Evolutionary conservation across 78 protist species (phyloP).

Genomic region (Salpingoeca rosetta): DNA sequence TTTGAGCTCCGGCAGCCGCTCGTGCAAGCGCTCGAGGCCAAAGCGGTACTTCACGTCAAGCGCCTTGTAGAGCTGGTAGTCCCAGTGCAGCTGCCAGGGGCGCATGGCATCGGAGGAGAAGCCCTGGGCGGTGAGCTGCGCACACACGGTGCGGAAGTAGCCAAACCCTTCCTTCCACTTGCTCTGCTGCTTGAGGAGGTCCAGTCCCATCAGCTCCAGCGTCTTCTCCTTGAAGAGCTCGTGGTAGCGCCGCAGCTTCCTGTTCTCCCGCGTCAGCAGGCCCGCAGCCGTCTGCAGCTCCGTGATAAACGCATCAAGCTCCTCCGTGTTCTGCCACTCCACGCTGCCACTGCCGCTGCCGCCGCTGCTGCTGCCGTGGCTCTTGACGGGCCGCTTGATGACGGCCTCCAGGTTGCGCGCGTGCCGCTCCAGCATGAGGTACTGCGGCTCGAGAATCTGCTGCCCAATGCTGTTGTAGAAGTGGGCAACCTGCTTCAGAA

Average conservation of each 20-base stretch:
- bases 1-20: slow-evolving; percentile 31
- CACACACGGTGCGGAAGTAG: slow-evolving; percentile 22
- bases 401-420: slow-evolving; percentile 41
- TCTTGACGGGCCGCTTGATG: neutral
- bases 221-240: neutral
- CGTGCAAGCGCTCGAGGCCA: slow-evolving; percentile 55
- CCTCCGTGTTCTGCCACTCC: slow-evolving; percentile 39
- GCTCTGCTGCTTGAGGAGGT: slow-evolving; percentile 3
- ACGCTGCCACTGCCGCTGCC: slow-evolving; percentile 2
- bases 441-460: slow-evolving; percentile 53
- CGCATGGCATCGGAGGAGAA: neutral
- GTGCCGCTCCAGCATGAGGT: slow-evolving; percentile 38
- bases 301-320: slow-evolving; percentile 29
- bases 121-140: slow-evolving; percentile 2
- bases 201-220: neutral
- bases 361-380: neutral
- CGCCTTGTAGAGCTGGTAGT: slow-evolving; percentile 75
- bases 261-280: slow-evolving; percentile 39
- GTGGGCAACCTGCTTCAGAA: slow-evolving; percentile 66
- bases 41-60: slow-evolving; percentile 51
- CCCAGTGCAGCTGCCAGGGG: slow-evolving; percentile 60
- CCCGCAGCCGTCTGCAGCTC: slow-evolving; percentile 38
- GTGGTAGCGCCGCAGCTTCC: slow-evolving; percentile 38
- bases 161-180: slow-evolving; percentile 36
- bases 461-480: slow-evolving; percentile 56